Conservation (phyloP, 129 eudicot species). For the Arctium minus region DNA sequence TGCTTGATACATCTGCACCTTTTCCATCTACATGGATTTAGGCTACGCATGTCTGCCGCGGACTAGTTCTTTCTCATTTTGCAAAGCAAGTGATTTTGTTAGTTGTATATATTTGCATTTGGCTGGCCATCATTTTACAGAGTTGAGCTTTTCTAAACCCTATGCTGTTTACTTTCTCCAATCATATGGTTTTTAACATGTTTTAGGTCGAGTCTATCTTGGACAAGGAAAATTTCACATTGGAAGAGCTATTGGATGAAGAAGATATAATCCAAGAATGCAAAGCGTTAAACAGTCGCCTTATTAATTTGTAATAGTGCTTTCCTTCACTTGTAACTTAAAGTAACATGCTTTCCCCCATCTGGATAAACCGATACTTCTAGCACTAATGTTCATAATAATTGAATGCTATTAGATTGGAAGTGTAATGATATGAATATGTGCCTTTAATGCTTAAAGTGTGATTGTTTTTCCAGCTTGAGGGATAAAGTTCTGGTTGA, state of each 20-base stretch:
- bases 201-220: slow-evolving; percentile 68
- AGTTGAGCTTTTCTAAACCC: neutral
- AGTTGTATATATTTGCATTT: neutral
- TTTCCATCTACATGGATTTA: too few relatives aligned
- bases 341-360: neutral
- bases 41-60: neutral
- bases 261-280: slow-evolving; percentile 98
- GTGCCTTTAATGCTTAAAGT: neutral
- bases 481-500: slow-evolving; percentile 81
- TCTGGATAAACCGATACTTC: neutral
- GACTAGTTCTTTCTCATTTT: neutral
- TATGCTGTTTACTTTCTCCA: neutral
- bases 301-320: slow-evolving; percentile 73
- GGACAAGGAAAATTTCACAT: slow-evolving; percentile 79
- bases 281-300: slow-evolving; percentile 89
- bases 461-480: slow-evolving; percentile 46
- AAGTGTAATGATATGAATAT: neutral
- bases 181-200: slow-evolving; percentile 5
- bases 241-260: slow-evolving; percentile 95
- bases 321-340: neutral
- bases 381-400: neutral
- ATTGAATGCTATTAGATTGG: neutral
- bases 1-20: too few relatives aligned
- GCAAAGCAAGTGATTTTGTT: neutral
- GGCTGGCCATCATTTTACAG: neutral